Evolutionary conservation across 495 filamentous ascomycete species (phyloP).

Genomic region (Penicillium lividum): DNA sequence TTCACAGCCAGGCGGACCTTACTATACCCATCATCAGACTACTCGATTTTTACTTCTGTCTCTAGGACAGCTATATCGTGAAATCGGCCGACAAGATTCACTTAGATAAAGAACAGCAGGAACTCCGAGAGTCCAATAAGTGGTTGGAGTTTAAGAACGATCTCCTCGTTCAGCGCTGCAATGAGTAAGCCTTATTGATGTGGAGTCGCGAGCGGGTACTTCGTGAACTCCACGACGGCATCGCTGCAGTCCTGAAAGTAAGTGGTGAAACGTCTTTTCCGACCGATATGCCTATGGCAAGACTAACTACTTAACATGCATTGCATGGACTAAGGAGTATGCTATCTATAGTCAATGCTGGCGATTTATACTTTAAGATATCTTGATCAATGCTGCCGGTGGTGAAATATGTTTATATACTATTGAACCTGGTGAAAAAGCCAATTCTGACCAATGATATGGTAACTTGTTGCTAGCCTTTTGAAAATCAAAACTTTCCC

Average conservation of each 20-base stretch:
- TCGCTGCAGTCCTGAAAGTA: neutral
- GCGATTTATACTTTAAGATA: too few species aligned
- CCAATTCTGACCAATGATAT: neutral
- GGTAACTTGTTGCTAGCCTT: neutral
- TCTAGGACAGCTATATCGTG: neutral
- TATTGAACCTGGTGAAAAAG: too few species aligned
- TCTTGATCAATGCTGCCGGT: too few species aligned
- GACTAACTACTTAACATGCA: neutral
- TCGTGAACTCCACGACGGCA: neutral
- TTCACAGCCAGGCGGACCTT: neutral
- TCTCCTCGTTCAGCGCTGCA: constrained; percentile 5
- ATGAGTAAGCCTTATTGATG: constrained; percentile 2
- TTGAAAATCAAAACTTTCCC: neutral
- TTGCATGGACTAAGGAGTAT: too few species aligned
- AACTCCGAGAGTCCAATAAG: constrained; percentile 1
- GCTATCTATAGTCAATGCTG: too few species aligned
- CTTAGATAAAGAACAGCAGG: constrained; percentile 3
- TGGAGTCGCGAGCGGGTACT: constrained; percentile 3
- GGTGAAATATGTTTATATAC: too few species aligned
- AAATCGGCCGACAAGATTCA: constrained; percentile 5
- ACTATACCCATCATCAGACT: neutral
- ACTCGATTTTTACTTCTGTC: constrained; percentile 1
- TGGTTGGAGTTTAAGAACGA: constrained; percentile 3
- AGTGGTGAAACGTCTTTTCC: neutral
- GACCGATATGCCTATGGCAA: neutral